Percentiles rank a stretch among this genome's conserved stretches.
Evolutionary conservation across 2,329 filamentous ascomycete genomes (phyloP).

Genomic region (Aspergillus hiratsukae): DNA sequence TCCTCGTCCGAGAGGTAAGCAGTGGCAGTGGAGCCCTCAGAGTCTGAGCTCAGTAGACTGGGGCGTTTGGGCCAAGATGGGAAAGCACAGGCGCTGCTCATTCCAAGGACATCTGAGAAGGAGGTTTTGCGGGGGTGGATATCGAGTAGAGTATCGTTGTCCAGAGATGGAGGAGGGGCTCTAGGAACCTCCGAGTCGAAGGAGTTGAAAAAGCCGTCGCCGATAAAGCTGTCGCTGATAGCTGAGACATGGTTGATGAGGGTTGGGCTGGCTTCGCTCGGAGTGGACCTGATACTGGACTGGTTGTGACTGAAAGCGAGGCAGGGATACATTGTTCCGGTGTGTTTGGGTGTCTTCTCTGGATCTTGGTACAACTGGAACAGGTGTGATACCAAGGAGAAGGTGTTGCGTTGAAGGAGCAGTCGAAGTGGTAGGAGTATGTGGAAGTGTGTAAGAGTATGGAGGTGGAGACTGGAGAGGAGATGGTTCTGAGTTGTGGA

Average conservation of each 20-base stretch:
- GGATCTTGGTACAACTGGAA: background rate
- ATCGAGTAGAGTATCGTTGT: constrained; percentile 35
- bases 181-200: constrained; percentile 29
- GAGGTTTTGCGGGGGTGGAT: constrained; percentile 41
- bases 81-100: constrained; percentile 40
- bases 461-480: background rate
- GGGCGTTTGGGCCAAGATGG: constrained; percentile 43
- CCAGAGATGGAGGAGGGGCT: constrained; percentile 37
- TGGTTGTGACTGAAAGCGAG: constrained; percentile 19
- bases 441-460: background rate
- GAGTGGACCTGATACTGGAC: constrained; percentile 18
- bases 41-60: constrained; percentile 31
- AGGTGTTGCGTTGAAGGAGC: background rate
- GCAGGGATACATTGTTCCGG: constrained; percentile 17
- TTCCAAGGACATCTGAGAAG: constrained; percentile 35
- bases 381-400: background rate
- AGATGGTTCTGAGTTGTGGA: background rate
- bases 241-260: constrained; percentile 13
- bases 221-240: constrained; percentile 19
- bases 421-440: background rate
- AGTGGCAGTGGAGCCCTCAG: constrained; percentile 28
- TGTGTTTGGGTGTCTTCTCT: constrained; percentile 3
- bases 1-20: constrained; percentile 43
- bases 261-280: constrained; percentile 14
- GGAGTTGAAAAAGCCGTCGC: constrained; percentile 18